These are phyloP conservation scores for Ogataea hybrid DNA, from an alignment of 1,139 yeast species.

Conservation along the genomic window DNA sequence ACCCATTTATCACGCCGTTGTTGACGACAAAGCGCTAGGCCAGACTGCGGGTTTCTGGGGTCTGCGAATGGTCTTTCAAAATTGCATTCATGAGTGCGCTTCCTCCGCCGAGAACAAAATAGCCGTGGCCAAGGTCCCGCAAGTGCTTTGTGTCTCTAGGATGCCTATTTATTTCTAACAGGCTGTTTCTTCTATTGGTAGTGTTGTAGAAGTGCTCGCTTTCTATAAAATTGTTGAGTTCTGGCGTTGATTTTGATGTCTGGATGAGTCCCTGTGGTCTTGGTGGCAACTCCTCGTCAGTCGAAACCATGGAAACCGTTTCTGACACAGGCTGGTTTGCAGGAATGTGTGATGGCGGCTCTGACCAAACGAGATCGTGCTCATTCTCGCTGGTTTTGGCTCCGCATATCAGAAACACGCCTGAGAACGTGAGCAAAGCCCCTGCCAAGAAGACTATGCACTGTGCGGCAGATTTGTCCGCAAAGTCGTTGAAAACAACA, in stretches of 20 bases:
- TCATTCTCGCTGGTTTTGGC: conserved; percentile 6
- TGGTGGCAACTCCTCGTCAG: conserved; percentile 4
- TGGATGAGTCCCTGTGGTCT: conserved; percentile 10
- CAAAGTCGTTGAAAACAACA: conserved; percentile 39
- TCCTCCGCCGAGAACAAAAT: conserved; percentile 23
- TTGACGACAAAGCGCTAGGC: conserved; percentile 15
- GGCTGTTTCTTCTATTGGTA: conserved; percentile 13
- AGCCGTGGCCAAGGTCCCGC: conserved; percentile 18
- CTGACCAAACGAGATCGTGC: background rate
- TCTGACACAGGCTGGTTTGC: conserved; percentile 2
- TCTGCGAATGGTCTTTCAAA: conserved; percentile 5
- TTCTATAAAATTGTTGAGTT: conserved; percentile 4
- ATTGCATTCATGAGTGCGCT: conserved; percentile 20
- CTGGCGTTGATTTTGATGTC: conserved; percentile 17
- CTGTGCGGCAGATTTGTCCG: conserved; percentile 26
- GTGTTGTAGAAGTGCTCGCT: background rate
- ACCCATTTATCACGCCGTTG: conserved; percentile 55
- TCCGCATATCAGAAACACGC: conserved; percentile 39
- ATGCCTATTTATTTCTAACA: conserved; percentile 15
- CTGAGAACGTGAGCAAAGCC: conserved; percentile 36
- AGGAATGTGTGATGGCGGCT: background rate
- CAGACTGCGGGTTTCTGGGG: background rate
- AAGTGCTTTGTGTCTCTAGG: conserved; percentile 12
- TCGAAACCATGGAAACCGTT: conserved; percentile 9
- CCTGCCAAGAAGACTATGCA: conserved; percentile 33